Evolutionary conservation across 2,329 filamentous ascomycete genomes (phyloP), one percentile per base, ranked within the genome.

Genomic region (Alternaria tenuissima): DNA sequence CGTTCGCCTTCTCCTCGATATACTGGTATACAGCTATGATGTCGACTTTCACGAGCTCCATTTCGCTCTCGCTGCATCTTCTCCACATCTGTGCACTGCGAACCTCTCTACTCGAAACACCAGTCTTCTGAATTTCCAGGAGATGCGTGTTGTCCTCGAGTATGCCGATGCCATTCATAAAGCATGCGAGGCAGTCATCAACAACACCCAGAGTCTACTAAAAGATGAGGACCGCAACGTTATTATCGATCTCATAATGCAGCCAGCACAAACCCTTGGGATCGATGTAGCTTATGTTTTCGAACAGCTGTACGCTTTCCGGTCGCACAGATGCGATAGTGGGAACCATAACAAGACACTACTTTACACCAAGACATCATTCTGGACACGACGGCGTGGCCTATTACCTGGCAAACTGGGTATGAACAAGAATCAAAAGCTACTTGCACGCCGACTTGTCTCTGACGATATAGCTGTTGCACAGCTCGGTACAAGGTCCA

Each of bases 401-500:
- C 38, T 55, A 4, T 12, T 55, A 18, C 49, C 48, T 26, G 38
- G 26, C 5, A 49, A 48, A 30, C 14, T 44, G 56, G 32, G 36
- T 16, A 22, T 48, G 7, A 36, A 43, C 2, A 59, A 55, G 28
- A 38, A 30, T n/a, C 49, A 53, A 9, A 55, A 34, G 43, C n/a
- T 59, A 3, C 56, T 59, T 18, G 51, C 56, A 22, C 41, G n/a
- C 8, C 43, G 51, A 12, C 56, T 59, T 9, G 56, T 59, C 12
- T 59, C 56, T 0, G 56, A 59, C 9, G 56, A 55, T 3, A 59
- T 59, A 9, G 52, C 44, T 0, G 34, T 59, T 11, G 36, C 56
- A 12, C 49, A 49, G 16, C 51, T 59, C 7, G 41, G 44, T 3
- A 24, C 38, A 6, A 12, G 16, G 1, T 49, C 44, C 0, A 42